These are phyloP conservation scores for Podospora anserina DNA, from an alignment of 495 filamentous ascomycete genomes.

Conservation along the genomic window DNA sequence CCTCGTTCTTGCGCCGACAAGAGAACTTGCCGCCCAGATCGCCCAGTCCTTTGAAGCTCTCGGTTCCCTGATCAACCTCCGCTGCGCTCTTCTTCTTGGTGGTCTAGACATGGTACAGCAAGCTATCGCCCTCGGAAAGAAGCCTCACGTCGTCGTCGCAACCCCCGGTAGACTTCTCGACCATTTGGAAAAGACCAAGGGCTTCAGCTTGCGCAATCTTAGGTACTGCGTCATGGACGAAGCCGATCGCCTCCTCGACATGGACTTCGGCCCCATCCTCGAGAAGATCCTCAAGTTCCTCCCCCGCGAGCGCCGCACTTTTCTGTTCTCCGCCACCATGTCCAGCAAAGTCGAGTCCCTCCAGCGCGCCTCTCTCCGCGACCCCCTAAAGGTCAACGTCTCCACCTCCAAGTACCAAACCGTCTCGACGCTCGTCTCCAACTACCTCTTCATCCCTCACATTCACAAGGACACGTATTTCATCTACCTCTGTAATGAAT, in stretches of 20 bases:
- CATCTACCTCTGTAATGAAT: slow-evolving; percentile 79
- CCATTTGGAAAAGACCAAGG: slow-evolving; percentile 94
- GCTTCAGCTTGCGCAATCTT: slow-evolving; percentile 70
- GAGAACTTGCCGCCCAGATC: slow-evolving; percentile 90
- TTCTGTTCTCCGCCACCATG: slow-evolving; percentile 93
- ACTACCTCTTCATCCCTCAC: slow-evolving; percentile 79
- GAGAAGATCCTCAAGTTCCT: slow-evolving; percentile 92
- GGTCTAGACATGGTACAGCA: slow-evolving; percentile 96
- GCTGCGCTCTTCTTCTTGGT: slow-evolving; percentile 76
- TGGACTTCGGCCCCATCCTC: slow-evolving; percentile 89
- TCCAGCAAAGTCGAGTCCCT: slow-evolving; percentile 86
- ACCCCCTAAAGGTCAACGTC: slow-evolving; percentile 71
- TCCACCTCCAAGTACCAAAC: slow-evolving; percentile 79
- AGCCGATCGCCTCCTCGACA: slow-evolving; percentile 82
- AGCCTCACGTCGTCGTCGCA: slow-evolving; percentile 83
- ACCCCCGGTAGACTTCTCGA: slow-evolving; percentile 89
- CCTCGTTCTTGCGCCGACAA: slow-evolving; percentile 83
- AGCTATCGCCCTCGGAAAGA: slow-evolving; percentile 82
- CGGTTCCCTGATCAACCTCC: slow-evolving; percentile 75
- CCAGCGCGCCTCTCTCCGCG: slow-evolving; percentile 79
- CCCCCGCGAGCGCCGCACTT: slow-evolving; percentile 74
- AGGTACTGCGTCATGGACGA: slow-evolving; percentile 95
- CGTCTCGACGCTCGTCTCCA: slow-evolving; percentile 77
- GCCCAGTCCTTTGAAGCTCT: slow-evolving; percentile 78
- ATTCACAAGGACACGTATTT: slow-evolving; percentile 91